Conservation (phyloP, 257 asterid genomes). For the Solanum ossicruentum region DNA sequence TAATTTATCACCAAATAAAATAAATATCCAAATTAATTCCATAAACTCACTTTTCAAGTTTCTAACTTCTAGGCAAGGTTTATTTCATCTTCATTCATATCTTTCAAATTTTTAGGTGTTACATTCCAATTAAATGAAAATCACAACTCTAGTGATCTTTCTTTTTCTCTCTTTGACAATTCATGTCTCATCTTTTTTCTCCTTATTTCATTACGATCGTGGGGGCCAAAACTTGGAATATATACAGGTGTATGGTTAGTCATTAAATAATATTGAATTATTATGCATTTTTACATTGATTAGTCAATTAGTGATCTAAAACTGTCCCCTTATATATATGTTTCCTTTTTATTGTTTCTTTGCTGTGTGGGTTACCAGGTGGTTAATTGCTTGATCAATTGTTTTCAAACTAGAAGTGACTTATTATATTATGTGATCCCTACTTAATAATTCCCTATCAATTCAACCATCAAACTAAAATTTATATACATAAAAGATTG, state of each 20-base stretch:
- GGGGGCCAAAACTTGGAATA: neutral
- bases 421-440: neutral
- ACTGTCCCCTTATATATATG: neutral
- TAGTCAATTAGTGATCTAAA: neutral
- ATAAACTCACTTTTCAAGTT: neutral
- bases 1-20: accelerated
- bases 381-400: neutral
- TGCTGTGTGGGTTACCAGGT: neutral
- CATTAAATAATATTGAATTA: neutral
- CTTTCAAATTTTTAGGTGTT: neutral
- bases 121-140: neutral
- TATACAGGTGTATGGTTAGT: neutral
- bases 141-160: neutral
- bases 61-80: neutral
- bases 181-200: neutral
- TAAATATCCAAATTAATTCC: no score
- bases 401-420: neutral
- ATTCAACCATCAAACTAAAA: neutral
- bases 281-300: neutral
- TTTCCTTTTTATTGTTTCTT: neutral
- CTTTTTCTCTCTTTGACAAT: neutral
- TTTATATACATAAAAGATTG: neutral
- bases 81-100: neutral
- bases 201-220: neutral
- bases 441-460: neutral